A percentile compares a stretch with the other conserved stretches of the same genome.
These are phyloP conservation scores for Bullera alba DNA, from an alignment of 768 basidiomycete genomes.

Conservation along the genomic window DNA sequence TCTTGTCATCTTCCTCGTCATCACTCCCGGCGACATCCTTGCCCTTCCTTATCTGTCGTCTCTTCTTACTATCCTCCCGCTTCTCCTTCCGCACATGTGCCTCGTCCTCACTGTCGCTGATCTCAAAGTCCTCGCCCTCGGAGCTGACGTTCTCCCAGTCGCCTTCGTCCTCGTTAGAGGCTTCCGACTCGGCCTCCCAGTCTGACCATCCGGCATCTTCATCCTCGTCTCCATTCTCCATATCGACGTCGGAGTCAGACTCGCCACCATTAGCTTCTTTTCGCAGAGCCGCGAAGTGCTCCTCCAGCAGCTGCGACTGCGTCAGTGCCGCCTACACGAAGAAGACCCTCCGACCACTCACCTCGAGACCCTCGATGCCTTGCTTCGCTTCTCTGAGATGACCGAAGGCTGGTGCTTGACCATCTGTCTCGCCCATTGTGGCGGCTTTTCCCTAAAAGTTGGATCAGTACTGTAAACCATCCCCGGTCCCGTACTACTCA, in stretches of 20 bases:
- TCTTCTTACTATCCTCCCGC: constrained; percentile 22
- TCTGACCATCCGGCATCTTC: constrained; percentile 72
- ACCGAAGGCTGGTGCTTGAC: constrained; percentile 71
- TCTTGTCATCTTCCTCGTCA: constrained; percentile 16
- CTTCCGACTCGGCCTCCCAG: constrained; percentile 67
- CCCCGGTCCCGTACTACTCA: constrained; percentile 5
- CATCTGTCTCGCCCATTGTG: constrained; percentile 60
- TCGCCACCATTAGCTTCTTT: constrained; percentile 54
- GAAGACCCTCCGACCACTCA: constrained; percentile 48
- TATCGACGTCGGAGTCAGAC: constrained; percentile 45
- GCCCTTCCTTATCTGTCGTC: constrained; percentile 9
- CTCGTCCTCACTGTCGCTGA: constrained; percentile 83
- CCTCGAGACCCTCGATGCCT: constrained; percentile 83
- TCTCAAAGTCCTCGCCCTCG: constrained; percentile 61
- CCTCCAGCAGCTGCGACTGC: constrained; percentile 65
- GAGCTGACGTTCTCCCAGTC: constrained; percentile 78
- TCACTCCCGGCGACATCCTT: constrained; percentile 19
- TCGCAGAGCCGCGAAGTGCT: constrained; percentile 67
- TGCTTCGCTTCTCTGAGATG: constrained; percentile 65
- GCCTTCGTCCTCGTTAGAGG: constrained; percentile 50
- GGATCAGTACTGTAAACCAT: background rate
- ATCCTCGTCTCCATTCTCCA: constrained; percentile 50
- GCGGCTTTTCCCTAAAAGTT: constrained; percentile 74
- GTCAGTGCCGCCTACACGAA: background rate
- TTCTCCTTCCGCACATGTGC: constrained; percentile 46